A percentile compares a stretch with the other conserved stretches of the same genome.
These are phyloP conservation scores for Alternaria brassicicola DNA, from an alignment of 2,329 filamentous ascomycete genomes.

Conservation along the genomic window DNA sequence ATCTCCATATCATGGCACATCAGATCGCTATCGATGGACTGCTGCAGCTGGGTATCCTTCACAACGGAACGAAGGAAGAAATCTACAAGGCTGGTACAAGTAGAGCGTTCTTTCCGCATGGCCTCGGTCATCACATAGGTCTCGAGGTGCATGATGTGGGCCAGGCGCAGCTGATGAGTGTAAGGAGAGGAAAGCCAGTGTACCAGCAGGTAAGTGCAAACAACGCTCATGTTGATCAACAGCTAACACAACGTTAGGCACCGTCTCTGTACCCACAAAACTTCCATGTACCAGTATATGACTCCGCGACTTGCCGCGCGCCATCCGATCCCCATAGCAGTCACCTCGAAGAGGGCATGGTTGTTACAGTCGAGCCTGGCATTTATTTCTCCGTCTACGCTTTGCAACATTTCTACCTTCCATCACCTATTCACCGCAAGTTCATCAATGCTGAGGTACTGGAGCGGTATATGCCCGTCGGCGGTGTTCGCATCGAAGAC, in stretches of 20 bases:
- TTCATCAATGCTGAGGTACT: constrained; percentile 78
- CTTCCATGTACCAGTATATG: constrained; percentile 43
- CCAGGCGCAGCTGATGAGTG: constrained; percentile 44
- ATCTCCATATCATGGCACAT: constrained; percentile 75
- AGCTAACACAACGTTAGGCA: constrained; percentile 26
- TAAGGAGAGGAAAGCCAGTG: constrained; percentile 30
- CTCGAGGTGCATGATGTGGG: constrained; percentile 84
- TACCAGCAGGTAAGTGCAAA: constrained; percentile 30
- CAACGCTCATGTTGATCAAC: neutral
- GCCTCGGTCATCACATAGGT: constrained; percentile 87
- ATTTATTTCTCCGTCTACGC: constrained; percentile 90
- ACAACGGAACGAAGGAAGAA: constrained; percentile 68
- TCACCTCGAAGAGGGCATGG: constrained; percentile 59
- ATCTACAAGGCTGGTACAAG: constrained; percentile 81
- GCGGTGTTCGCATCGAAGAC: constrained; percentile 75
- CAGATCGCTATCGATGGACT: constrained; percentile 74
- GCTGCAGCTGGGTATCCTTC: constrained; percentile 72
- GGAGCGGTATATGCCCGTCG: constrained; percentile 81
- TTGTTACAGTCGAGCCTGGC: constrained; percentile 63
- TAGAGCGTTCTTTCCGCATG: constrained; percentile 89
- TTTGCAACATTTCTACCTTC: constrained; percentile 74
- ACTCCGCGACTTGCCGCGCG: constrained; percentile 36
- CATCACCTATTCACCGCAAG: constrained; percentile 71
- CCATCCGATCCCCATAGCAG: constrained; percentile 42
- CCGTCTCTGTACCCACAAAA: constrained; percentile 42